Conservation (phyloP, 306 rosid species). For the Quillaja saponaria region DNA sequence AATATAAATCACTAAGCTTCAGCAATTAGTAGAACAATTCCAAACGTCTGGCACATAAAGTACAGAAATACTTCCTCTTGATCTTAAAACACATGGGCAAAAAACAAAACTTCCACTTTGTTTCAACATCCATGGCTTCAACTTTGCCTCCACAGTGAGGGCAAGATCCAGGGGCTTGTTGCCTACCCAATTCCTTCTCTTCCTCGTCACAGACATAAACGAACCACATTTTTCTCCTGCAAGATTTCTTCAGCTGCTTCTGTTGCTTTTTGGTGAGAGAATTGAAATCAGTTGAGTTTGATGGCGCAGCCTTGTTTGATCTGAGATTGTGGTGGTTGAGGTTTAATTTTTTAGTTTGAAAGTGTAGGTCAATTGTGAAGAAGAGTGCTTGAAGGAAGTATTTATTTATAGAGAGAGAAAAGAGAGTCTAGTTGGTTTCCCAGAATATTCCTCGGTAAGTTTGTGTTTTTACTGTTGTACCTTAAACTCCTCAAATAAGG, state of each 20-base stretch:
- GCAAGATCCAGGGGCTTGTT: constrained; percentile 80
- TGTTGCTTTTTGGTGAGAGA: constrained; percentile 9
- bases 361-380: neutral
- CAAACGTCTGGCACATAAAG: constrained; percentile 69
- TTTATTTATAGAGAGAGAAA: constrained; percentile 3
- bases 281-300: neutral
- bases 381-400: neutral
- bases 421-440: no score
- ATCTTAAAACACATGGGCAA: constrained; percentile 74
- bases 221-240: constrained; percentile 63
- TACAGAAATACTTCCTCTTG: constrained; percentile 79
- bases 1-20: no score
- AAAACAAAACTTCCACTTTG: constrained; percentile 59
- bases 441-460: no score
- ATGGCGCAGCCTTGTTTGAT: neutral
- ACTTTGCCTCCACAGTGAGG: constrained; percentile 89
- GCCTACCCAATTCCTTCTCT: constrained; percentile 69
- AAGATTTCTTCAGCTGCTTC: neutral
- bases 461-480: no score
- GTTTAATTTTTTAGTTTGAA: no score
- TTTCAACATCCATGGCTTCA: constrained; percentile 71
- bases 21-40: constrained; percentile 51
- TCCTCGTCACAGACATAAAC: constrained; percentile 62
- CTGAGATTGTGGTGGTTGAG: no score
- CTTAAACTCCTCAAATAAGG: no score